phyloP scores from a whole-genome alignment of 495 filamentous ascomycete species.

The Pyrenula aspistea region DNA sequence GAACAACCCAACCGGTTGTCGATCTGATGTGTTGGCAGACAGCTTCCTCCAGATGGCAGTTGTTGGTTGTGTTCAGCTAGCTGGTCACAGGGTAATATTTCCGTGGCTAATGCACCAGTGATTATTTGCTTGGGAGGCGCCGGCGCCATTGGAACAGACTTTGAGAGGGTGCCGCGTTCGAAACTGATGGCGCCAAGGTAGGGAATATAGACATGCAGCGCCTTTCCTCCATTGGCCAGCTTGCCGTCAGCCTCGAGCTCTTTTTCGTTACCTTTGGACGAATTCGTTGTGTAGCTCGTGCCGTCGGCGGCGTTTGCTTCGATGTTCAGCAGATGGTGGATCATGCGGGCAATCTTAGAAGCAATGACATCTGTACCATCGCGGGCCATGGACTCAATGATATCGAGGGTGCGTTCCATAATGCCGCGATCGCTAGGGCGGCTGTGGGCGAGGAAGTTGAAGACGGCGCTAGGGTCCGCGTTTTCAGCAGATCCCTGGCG shows the following conservation, averaged over 20 bases:
- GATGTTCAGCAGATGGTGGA: conserved; percentile 15
- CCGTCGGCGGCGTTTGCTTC: conserved; percentile 14
- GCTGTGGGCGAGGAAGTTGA: conserved; percentile 24
- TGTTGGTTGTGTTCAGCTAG: no score
- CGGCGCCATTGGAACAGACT: background rate
- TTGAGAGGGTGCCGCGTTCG: conserved; percentile 9
- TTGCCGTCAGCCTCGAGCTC: conserved; percentile 5
- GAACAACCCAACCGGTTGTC: no score
- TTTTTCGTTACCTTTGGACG: conserved; percentile 5
- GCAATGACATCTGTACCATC: conserved; percentile 11
- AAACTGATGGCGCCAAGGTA: conserved; percentile 27
- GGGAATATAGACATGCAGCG: conserved; percentile 20
- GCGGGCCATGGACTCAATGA: conserved; percentile 17
- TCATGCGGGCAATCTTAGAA: conserved; percentile 25
- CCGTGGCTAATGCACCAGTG: background rate
- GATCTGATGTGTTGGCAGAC: no score
- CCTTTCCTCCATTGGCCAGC: conserved; percentile 4
- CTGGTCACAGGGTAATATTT: no score
- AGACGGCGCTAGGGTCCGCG: conserved; percentile 2
- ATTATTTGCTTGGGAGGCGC: background rate
- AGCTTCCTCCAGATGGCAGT: no score
- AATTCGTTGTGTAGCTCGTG: conserved; percentile 10
- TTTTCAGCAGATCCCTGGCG: background rate
- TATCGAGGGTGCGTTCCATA: conserved; percentile 26
- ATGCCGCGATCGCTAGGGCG: conserved; percentile 28